Evolutionary conservation across 164 flowering plant genomes (phyloP).

Genomic region (Chloranthus sessilifolius): DNA sequence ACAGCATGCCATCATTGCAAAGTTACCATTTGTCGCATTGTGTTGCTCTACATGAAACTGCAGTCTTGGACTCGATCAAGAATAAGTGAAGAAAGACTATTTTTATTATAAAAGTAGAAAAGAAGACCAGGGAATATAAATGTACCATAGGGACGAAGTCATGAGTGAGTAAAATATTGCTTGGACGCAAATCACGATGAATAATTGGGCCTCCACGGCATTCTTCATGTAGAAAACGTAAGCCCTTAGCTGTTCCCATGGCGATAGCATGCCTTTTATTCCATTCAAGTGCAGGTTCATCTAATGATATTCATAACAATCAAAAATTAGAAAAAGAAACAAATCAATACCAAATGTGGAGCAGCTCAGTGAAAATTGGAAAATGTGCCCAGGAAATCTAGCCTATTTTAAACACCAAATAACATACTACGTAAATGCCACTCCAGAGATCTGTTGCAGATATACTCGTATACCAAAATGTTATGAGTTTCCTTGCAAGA

Average conservation of each 20-base stretch:
- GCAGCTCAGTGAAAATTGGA: neutral
- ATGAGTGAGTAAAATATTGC: constrained; percentile 61
- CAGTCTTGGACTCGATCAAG: too few relatives aligned
- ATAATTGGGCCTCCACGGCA: constrained; percentile 63
- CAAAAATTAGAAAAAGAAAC: neutral
- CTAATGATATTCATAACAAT: constrained; percentile 16
- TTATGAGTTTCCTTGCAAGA: constrained; percentile 40
- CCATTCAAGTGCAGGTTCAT: constrained; percentile 41
- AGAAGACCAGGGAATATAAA: too few relatives aligned
- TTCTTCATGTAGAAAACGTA: constrained; percentile 69
- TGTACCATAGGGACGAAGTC: constrained; percentile 57
- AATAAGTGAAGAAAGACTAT: too few relatives aligned
- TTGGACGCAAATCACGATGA: constrained; percentile 62
- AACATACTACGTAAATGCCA: constrained; percentile 55
- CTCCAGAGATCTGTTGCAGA: constrained; percentile 58
- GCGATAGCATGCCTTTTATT: constrained; percentile 48
- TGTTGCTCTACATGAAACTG: too few relatives aligned
- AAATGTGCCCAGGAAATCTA: neutral
- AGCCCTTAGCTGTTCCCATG: constrained; percentile 59
- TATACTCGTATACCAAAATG: constrained; percentile 63
- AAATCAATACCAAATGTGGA: neutral
- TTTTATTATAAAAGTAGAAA: too few relatives aligned
- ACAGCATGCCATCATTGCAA: too few relatives aligned
- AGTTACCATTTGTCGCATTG: too few relatives aligned
- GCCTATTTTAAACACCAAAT: neutral